These are phyloP conservation scores for Jackrogersella minutella DNA, from an alignment of 495 filamentous ascomycete species.

Conservation along the genomic window DNA sequence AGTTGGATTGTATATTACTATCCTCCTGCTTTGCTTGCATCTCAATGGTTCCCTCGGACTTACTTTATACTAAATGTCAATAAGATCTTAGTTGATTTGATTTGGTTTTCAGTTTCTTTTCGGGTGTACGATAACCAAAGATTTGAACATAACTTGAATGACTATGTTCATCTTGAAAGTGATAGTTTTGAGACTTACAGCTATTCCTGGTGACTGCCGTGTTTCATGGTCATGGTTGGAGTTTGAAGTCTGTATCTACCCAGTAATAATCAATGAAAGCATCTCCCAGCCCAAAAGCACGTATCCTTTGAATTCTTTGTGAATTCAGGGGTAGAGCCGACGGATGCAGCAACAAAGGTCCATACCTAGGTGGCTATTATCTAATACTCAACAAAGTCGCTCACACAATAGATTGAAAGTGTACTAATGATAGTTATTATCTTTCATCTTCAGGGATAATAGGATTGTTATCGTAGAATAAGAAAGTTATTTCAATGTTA, in stretches of 20 bases:
- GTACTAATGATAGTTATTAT: no score
- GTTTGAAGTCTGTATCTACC: background rate
- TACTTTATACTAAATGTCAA: background rate
- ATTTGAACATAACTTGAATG: background rate
- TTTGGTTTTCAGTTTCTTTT: background rate
- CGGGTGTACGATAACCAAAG: background rate
- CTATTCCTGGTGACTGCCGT: background rate
- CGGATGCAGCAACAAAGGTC: slow-evolving; percentile 34
- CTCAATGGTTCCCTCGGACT: no score
- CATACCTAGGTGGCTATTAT: background rate
- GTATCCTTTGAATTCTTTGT: slow-evolving; percentile 14
- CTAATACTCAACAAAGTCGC: background rate
- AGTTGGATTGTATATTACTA: background rate
- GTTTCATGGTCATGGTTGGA: slow-evolving; percentile 4
- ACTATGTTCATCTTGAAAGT: background rate
- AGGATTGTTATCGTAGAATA: no score
- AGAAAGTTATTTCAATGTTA: no score
- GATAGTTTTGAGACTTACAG: background rate
- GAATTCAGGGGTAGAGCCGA: background rate
- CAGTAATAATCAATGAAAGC: slow-evolving; percentile 1
- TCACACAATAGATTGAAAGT: background rate
- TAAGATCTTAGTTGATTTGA: background rate
- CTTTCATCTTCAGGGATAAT: no score
- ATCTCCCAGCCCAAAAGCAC: no score
- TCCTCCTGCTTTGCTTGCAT: background rate